A percentile compares a stretch with the other conserved stretches of the same genome.
phyloP scores from a whole-genome alignment of 371 early-diverging fungal genomes.

The Haplosporangium sp. region DNA sequence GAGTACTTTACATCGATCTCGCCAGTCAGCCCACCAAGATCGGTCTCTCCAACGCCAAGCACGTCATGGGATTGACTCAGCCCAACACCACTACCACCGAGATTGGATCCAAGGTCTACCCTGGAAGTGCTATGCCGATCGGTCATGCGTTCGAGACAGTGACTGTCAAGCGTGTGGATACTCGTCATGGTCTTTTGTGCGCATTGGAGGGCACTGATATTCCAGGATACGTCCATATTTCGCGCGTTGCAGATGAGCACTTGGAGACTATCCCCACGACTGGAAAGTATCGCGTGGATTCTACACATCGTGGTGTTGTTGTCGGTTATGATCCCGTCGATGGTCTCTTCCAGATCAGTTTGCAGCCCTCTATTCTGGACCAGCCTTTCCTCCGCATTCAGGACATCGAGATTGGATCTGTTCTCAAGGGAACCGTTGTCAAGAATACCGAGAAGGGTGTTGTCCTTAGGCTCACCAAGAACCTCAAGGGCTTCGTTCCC shows the following conservation, averaged over 20 bases:
- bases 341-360: conserved; percentile 74
- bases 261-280: conserved; percentile 60
- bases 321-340: conserved; percentile 83
- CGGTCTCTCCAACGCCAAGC: conserved; percentile 67
- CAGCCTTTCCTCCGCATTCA: conserved; percentile 73
- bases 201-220: conserved; percentile 62
- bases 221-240: conserved; percentile 72
- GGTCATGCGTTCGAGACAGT: conserved; percentile 71
- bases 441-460: conserved; percentile 70
- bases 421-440: conserved; percentile 67
- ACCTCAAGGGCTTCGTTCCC: conserved; percentile 80
- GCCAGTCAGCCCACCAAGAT: conserved; percentile 68
- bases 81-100: conserved; percentile 46
- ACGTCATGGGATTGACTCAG: conserved; percentile 61
- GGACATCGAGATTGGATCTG: conserved; percentile 78
- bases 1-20: conserved; percentile 72
- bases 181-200: conserved; percentile 65
- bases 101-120: conserved; percentile 37
- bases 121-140: conserved; percentile 57
- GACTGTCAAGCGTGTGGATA: conserved; percentile 68
- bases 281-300: conserved; percentile 72
- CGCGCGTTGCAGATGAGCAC: conserved; percentile 78
- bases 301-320: conserved; percentile 81
- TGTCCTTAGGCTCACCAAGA: conserved; percentile 70
- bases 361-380: conserved; percentile 76